Evolutionary conservation across 495 filamentous ascomycete species (phyloP), one percentile per base, ranked within the genome.

Genomic region (Letharia lupina): DNA sequence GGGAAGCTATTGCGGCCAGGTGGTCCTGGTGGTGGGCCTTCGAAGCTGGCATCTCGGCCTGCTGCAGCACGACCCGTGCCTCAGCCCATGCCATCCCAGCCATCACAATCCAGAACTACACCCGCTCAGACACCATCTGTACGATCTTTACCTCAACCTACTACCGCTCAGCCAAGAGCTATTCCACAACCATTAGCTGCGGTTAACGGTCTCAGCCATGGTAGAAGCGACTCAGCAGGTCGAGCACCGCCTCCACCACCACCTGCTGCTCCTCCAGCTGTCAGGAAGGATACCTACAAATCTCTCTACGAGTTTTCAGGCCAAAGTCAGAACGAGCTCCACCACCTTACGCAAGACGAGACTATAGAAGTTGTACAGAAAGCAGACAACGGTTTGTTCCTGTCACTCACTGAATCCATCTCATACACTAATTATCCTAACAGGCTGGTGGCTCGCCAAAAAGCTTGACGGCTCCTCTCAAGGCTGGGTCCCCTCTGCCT

Each of bases 371-470:
- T 98, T 67, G 80, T 95, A 15, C 87, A 89, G 66, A 96, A 96
- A 75, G 93, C 96, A 77, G 80, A 76, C 70, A 96, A 97, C 71
- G 94, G 94, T 96, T 84, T 74, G 88, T 77, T 65, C 20, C 15
- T 28, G 35, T 60, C 44, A 50, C 57, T 20, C 18, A 65, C 47
- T 62, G 18, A 54, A 4, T 39, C 52, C 44, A 61, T 65, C 48
- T 40, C 44, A 13, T 58, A 31, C 67, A 67, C 71, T 78, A 71
- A 79, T 65, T 31, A 18, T 44, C 42, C 67, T 71, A 56, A 40
- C 54, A 96, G 93, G 93, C 56, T 98, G 95, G 95, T 97, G 93
- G 92, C 81, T 96, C 48, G 93, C 87, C 62, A 92, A 90, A 77
- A 87, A 84, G 70, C 75, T 75, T 60, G 78, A 85, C 66, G 76